Evolutionary conservation across 345 rosid genomes (phyloP).

Genomic region (Mercurialis annua): DNA sequence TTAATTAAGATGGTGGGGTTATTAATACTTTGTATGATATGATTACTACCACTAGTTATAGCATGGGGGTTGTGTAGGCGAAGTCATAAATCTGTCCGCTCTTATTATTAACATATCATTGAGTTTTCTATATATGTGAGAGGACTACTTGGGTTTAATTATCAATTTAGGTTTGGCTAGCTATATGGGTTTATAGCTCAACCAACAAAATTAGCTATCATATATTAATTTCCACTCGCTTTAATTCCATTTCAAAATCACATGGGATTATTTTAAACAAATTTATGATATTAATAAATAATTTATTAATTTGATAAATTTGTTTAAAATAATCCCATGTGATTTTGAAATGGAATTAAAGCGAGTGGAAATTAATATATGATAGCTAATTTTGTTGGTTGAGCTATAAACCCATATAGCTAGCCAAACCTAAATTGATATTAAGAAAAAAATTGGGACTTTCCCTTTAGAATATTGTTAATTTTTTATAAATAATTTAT

Average conservation of each 20-base stretch:
- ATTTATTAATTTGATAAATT: not conserved
- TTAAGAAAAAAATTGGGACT: not conserved
- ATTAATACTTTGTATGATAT: slow-evolving; percentile 11
- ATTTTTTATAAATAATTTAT: too few species aligned
- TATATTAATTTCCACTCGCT: too few species aligned
- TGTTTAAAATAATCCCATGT: not conserved
- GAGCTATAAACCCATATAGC: not conserved
- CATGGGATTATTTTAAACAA: not conserved
- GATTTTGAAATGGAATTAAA: not conserved
- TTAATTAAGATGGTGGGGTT: slow-evolving; percentile 16
- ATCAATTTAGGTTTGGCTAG: not conserved
- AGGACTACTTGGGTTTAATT: not conserved
- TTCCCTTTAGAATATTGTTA: not conserved
- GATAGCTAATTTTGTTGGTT: not conserved
- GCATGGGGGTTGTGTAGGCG: not conserved
- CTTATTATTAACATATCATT: slow-evolving; percentile 23
- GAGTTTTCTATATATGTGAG: not conserved
- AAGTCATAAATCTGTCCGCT: not conserved
- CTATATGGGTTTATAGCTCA: not conserved
- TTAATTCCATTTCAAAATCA: not conserved
- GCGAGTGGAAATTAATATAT: too few species aligned
- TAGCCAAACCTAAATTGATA: not conserved
- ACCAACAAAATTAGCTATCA: not conserved
- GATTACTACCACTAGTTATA: slow-evolving; percentile 29
- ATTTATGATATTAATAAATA: not conserved